A percentile compares a stretch with the other conserved stretches of the same genome.
phyloP scores from a whole-genome alignment of 495 filamentous ascomycete species.

The Corynascus novoguineensis region DNA sequence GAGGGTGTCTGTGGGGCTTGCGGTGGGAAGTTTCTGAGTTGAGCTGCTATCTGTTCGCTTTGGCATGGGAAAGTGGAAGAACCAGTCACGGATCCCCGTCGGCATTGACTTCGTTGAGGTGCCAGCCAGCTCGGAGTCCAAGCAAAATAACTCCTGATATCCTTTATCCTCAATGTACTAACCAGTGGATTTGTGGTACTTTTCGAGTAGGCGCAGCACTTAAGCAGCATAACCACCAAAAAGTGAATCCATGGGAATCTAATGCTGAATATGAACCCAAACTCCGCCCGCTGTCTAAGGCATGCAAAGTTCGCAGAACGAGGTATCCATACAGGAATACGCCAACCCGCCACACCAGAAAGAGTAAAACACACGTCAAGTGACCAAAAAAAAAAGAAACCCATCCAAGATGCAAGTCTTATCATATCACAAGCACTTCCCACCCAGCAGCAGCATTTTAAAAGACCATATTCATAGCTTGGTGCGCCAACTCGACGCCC shows the following conservation, averaged over 20 bases:
- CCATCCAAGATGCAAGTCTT: background rate
- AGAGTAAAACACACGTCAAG: too few relatives aligned
- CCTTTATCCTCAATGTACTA: too few relatives aligned
- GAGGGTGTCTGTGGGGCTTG: slow-evolving; percentile 39
- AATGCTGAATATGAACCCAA: slow-evolving; percentile 6
- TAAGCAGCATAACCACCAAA: too few relatives aligned
- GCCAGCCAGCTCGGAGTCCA: too few relatives aligned
- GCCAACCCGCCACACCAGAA: background rate
- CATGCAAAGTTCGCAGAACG: slow-evolving; percentile 6
- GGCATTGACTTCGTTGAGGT: too few relatives aligned
- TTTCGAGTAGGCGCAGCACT: too few relatives aligned
- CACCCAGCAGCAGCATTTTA: background rate
- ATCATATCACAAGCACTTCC: background rate
- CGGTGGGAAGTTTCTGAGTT: slow-evolving; percentile 44
- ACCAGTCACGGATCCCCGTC: too few relatives aligned
- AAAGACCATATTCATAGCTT: slow-evolving; percentile 75
- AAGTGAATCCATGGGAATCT: too few relatives aligned
- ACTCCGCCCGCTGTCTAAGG: slow-evolving; percentile 10
- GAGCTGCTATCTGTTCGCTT: background rate
- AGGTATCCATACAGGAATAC: slow-evolving; percentile 11
- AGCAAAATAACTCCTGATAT: too few relatives aligned
- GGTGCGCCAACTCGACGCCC: slow-evolving; percentile 76
- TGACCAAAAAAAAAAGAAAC: slow-evolving; percentile 1
- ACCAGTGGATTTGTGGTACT: too few relatives aligned
- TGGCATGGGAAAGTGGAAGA: background rate